phyloP scores from a whole-genome alignment of 306 rosid species.

The Prunus mongolica region DNA sequence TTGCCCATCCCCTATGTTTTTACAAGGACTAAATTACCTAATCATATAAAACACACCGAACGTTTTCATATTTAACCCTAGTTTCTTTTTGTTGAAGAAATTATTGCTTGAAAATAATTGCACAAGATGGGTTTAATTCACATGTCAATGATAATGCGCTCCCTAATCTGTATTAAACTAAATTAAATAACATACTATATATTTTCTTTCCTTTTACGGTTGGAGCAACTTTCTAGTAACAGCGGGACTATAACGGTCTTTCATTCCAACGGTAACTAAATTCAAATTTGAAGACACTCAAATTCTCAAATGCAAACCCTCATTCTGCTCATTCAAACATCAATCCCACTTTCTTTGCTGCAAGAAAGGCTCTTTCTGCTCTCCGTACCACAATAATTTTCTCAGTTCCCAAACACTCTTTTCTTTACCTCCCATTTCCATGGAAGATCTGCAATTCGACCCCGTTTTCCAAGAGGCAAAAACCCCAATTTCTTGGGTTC shows the following conservation, averaged over 20 bases:
- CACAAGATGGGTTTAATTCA: too few species aligned
- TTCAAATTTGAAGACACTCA: slow-evolving; percentile 2
- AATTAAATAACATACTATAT: background rate
- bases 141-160: too few species aligned
- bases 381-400: slow-evolving; percentile 1
- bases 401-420: slow-evolving; percentile 13
- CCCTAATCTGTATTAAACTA: too few species aligned
- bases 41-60: too few species aligned
- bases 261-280: slow-evolving; percentile 13
- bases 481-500: slow-evolving; percentile 35
- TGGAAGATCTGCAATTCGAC: slow-evolving; percentile 38
- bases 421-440: slow-evolving; percentile 12
- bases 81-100: too few species aligned
- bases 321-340: background rate
- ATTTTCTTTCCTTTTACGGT: background rate
- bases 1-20: too few species aligned
- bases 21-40: too few species aligned
- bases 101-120: too few species aligned
- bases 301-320: background rate
- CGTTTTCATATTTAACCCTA: too few species aligned
- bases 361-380: background rate
- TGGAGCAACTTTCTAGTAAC: background rate
- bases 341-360: slow-evolving; percentile 25
- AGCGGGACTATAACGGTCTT: background rate
- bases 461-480: slow-evolving; percentile 26